Conservation (phyloP, 2,329 filamentous ascomycete species). For the Ceratocystis harringtonii region DNA sequence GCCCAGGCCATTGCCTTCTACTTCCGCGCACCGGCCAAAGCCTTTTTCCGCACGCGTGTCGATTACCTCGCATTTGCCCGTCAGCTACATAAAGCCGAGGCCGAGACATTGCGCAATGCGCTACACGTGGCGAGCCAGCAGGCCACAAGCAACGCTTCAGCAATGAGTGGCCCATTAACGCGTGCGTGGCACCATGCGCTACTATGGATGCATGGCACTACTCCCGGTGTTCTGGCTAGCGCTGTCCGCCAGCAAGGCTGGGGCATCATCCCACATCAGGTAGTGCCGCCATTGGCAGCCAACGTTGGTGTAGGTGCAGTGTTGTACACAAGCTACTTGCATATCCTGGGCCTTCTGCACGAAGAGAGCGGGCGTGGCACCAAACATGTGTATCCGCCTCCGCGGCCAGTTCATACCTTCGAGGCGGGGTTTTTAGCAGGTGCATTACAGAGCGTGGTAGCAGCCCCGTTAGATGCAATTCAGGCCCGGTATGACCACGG, state of each 20-base stretch:
- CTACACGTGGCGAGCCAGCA: background rate
- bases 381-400: conserved; percentile 56
- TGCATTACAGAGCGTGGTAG: conserved; percentile 52
- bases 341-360: conserved; percentile 50
- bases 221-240: conserved; percentile 52
- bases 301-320: conserved; percentile 62
- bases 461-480: conserved; percentile 61
- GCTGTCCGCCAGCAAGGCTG: conserved; percentile 57
- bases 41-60: conserved; percentile 79
- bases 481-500: conserved; percentile 55
- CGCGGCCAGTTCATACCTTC: conserved; percentile 47
- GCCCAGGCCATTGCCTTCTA: conserved; percentile 79
- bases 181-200: conserved; percentile 25
- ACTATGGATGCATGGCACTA: conserved; percentile 45
- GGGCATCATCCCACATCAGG: conserved; percentile 58
- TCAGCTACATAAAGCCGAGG: conserved; percentile 11
- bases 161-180: background rate
- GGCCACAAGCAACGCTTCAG: background rate
- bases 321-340: conserved; percentile 61
- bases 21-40: conserved; percentile 79
- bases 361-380: conserved; percentile 42
- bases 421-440: conserved; percentile 56
- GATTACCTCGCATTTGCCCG: conserved; percentile 57
- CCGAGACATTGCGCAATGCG: conserved; percentile 23
- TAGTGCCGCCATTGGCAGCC: conserved; percentile 59